Evolutionary conservation across 108 stramenopile genomes (phyloP), one percentile per base, ranked within the genome.

Genomic region (Pseudonitzschia pungens): DNA sequence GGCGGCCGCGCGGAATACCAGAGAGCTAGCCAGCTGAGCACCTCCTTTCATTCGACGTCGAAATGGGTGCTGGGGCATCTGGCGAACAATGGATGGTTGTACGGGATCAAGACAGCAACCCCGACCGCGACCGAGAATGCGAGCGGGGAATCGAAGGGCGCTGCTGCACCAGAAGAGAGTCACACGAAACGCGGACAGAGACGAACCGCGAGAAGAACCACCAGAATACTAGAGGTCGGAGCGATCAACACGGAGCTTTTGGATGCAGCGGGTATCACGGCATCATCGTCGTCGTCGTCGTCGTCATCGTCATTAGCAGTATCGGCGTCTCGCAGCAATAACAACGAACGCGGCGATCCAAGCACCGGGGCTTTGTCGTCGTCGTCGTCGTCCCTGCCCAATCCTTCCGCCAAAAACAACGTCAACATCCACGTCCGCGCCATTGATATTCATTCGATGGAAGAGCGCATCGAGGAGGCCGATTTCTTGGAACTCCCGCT

Each of bases 191-290:
- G 65, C 0, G 63, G 72, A 28, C 59, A 26, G 31, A 55, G 21
- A 42, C 70, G 42, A 65, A 81, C 69, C 66, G 26, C 24, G 22
- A 45, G 45, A 55, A 80, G 90, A 74, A 67, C 74, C 5, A 74
- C 86, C 21, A 68, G 78, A 66, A 43, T 96, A n/a, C 77, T 98
- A 41, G 97, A 98, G 81, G 83, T 98, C 31, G 97, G 97, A n/a
- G 96, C 96, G 16, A 96, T 98, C 68, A 98, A 97, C 70, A 93
- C 88, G 14, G 92, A 96, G 76, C 88, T 98, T 1, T 53, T 96
- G 36, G 90, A 92, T 73, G 90, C 91, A 11, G 87, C 92, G 70
- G 77, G 70, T 53, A 78, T 68, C 4, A 20, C 21, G 15, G 45
- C 29, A 68, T 9, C 26, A 24, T 14, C 64, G 29, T 62, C 60